Base-by-base conservation (phyloP, 176 grass and related monocot genomes). In the Pontederia crassipes region DNA sequence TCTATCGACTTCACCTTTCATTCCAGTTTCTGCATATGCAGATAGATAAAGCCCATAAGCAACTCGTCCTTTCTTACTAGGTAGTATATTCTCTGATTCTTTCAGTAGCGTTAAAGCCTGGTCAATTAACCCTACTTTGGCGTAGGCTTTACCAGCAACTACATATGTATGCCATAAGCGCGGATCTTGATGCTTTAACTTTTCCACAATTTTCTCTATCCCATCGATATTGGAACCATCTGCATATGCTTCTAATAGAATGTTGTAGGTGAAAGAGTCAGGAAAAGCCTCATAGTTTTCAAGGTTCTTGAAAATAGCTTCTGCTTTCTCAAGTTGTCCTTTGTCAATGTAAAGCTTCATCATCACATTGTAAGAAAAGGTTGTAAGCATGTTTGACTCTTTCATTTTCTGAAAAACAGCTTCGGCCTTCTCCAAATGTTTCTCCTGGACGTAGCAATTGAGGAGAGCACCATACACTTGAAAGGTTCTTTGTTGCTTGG, bases 391-490 rank as follows among this genome's bases (percentile, higher is more conserved):
- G 11, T 54, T 78, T 62, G 58, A 52, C 11, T 67, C 70, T 66
- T 64, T 45, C 48, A 83, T 88, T 63, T 77, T 62, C 11, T 52
- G 14, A 2, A 83, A 88, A 16, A 80, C 69, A 46, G 79, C 70
- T 64, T 88, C 85, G 0, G 85, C 80, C 73, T 80, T 67, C 20
- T 71, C 74, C 0, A 68, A 51, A 1, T 46, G 69, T 49, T 78
- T 83, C 0, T 71, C 77, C 49, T 88, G 65, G 7, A 10, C 70
- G 2, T 88, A 88, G 70, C 85, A 88, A 57, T 40, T 69, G 4
- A 89, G 78, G 27, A 89, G 78, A 48, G 86, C 69, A 58, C 75
- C 82, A 12, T 89, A 79, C 59, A 78, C 67, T 52, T 82, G 78
- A n/a, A 17, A 54, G 5, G 66, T 46, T 76, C 40, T 85, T 60